Evolutionary conservation across 1,284 basidiomycete species (phyloP), one percentile per base, ranked within the genome.

Genomic region (Pyrrhoderma lamaoense): DNA sequence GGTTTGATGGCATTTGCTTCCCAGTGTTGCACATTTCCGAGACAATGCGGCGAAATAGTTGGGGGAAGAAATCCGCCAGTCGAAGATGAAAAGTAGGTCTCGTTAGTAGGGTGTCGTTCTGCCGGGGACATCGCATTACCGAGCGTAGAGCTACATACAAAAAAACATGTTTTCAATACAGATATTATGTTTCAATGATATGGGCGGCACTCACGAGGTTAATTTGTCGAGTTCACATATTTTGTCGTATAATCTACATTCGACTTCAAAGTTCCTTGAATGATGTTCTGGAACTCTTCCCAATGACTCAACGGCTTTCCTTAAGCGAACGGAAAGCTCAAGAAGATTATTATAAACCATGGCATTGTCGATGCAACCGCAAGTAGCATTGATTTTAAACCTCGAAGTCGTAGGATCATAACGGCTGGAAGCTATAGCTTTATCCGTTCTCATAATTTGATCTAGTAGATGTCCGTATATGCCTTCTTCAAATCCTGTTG

Each of bases 291-390:
- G 61, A 8, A 74, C 75, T 44, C 70, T 73, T 22, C 70, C 67
- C 42, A 84, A 74, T 34, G 76, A 67, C 52, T 81, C 73, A 21
- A 75, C 74, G 2, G 79, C 78, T 56, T 73, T 77, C 27, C 80
- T 70, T 25, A 84, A 69, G 48, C 79, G 70, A 25, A 82, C 65
- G 1, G 81, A 83, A 22, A 84, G 67, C 58, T 83, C 80, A 8
- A 83, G 72, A 22, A 81, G 68, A 36, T 72, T 74, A 49, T 68
- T 75, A 59, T 83, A 82, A 57, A 67, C 75, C 25, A 68, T 60
- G 23, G 68, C 57, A 53, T 82, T 78, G 47, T 72, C 67, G 39
- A 83, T 67, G 58, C 82, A 84, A 5, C 76, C 77, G 53, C 81
- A 84, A 47, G 77, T 76, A 5, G 8, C 8, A n/a, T 5, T 4